Conservation (phyloP, 108 stramenopile genomes). For the Nannochloropsis granulata region DNA sequence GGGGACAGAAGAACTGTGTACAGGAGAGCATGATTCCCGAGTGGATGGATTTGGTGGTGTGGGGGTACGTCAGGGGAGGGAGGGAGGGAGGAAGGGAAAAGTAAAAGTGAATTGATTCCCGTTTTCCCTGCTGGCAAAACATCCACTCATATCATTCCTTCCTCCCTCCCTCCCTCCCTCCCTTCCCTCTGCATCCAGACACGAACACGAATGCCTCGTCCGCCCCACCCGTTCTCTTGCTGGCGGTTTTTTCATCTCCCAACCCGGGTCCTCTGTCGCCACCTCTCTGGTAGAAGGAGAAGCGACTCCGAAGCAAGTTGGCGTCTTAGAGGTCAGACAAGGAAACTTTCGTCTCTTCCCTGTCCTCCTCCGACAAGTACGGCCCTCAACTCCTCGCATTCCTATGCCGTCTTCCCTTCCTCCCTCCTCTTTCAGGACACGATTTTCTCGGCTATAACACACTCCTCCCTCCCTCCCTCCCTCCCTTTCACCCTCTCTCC, state of each 20-base stretch:
- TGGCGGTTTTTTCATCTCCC: slow-evolving; percentile 78
- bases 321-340: slow-evolving; percentile 34
- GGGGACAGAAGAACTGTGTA: slow-evolving; percentile 85
- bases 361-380: not conserved
- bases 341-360: not conserved
- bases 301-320: slow-evolving; percentile 67
- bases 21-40: slow-evolving; percentile 94
- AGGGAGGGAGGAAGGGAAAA: not conserved
- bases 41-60: slow-evolving; percentile 84
- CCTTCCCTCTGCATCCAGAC: slow-evolving; percentile 1
- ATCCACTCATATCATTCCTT: not conserved
- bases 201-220: slow-evolving; percentile 86
- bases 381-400: not conserved
- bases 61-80: slow-evolving; percentile 1
- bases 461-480: not conserved
- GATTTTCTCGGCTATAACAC: not conserved
- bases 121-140: not conserved
- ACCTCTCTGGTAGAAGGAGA: slow-evolving; percentile 67
- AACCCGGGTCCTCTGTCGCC: slow-evolving; percentile 87
- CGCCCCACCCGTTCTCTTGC: slow-evolving; percentile 63
- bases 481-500: not conserved
- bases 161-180: not conserved
- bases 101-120: slow-evolving; percentile 21
- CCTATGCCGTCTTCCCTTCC: not conserved
- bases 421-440: not conserved